Conservation (phyloP, 83 land plant genomes). For the Diphasiastrum complanatum region DNA sequence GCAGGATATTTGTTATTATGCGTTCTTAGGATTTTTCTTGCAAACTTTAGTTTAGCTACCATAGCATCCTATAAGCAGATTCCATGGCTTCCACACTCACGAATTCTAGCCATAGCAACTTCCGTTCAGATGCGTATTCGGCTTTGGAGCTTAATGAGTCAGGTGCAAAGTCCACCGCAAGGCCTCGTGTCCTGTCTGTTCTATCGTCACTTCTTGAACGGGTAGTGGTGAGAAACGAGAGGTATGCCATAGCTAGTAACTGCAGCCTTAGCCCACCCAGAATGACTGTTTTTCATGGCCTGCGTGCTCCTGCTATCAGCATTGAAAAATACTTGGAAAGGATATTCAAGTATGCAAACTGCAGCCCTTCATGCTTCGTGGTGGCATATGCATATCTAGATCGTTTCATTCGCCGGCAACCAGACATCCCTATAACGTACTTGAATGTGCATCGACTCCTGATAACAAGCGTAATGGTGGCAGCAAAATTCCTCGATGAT, state of each 20-base stretch:
- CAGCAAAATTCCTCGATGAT: conserved; percentile 71
- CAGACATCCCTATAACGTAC: conserved; percentile 36
- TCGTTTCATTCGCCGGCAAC: conserved; percentile 29
- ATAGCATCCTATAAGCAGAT: too few relatives aligned
- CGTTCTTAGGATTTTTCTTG: too few relatives aligned
- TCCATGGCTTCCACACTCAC: too few relatives aligned
- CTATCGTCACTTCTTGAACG: conserved; percentile 28
- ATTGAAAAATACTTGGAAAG: conserved; percentile 53
- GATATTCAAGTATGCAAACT: conserved; percentile 54
- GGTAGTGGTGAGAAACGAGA: conserved; percentile 18
- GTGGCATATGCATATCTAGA: conserved; percentile 51
- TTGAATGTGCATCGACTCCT: conserved; percentile 63
- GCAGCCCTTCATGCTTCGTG: conserved; percentile 68
- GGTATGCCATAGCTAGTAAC: background rate
- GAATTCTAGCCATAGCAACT: too few relatives aligned
- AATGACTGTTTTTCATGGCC: conserved; percentile 47
- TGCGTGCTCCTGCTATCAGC: conserved; percentile 38
- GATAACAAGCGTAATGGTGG: conserved; percentile 64
- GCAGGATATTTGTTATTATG: too few relatives aligned
- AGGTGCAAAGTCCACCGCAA: background rate
- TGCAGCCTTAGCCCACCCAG: background rate
- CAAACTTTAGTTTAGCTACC: too few relatives aligned
- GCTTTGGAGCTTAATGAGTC: too few relatives aligned
- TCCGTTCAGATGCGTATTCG: too few relatives aligned
- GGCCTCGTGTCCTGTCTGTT: conserved; percentile 21